Evolutionary conservation across 345 rosid species (phyloP).

Genomic region (Passiflora organensis): DNA sequence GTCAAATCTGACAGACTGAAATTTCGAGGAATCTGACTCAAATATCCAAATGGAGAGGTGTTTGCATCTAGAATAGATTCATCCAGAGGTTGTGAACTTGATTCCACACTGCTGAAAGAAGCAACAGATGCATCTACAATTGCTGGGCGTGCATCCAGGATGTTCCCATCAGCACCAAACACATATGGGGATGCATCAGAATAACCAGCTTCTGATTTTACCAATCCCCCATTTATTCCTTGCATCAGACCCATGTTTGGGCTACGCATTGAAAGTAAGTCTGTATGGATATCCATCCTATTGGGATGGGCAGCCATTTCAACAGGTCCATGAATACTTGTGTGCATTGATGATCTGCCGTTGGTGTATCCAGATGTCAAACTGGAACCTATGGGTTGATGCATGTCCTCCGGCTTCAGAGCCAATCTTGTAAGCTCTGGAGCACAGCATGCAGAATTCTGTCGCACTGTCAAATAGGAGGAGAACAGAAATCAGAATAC

Average conservation of each 20-base stretch:
- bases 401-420: slow-evolving; percentile 59
- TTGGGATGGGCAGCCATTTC: slow-evolving; percentile 62
- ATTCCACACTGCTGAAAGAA: slow-evolving; percentile 66
- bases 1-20: slow-evolving; percentile 95
- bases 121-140: slow-evolving; percentile 64
- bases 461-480: slow-evolving; percentile 49
- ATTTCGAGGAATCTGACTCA: slow-evolving; percentile 73
- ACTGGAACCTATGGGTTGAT: slow-evolving; percentile 43
- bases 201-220: slow-evolving; percentile 75
- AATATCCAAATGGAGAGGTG: slow-evolving; percentile 61
- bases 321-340: slow-evolving; percentile 53
- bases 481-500: slow-evolving; percentile 8
- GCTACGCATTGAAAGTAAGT: slow-evolving; percentile 60
- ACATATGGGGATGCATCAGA: slow-evolving; percentile 55
- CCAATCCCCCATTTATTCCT: slow-evolving; percentile 77
- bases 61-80: slow-evolving; percentile 74
- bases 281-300: slow-evolving; percentile 54
- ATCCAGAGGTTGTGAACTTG: slow-evolving; percentile 62
- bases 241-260: slow-evolving; percentile 67
- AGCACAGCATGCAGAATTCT: slow-evolving; percentile 52
- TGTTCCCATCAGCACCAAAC: slow-evolving; percentile 66
- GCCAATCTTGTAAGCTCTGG: slow-evolving; percentile 48
- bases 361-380: slow-evolving; percentile 57
- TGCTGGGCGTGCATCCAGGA: slow-evolving; percentile 57
- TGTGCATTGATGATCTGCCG: slow-evolving; percentile 56